Base-by-base conservation (phyloP, 129 eudicot genomes). In the Cynara cardunculus region DNA sequence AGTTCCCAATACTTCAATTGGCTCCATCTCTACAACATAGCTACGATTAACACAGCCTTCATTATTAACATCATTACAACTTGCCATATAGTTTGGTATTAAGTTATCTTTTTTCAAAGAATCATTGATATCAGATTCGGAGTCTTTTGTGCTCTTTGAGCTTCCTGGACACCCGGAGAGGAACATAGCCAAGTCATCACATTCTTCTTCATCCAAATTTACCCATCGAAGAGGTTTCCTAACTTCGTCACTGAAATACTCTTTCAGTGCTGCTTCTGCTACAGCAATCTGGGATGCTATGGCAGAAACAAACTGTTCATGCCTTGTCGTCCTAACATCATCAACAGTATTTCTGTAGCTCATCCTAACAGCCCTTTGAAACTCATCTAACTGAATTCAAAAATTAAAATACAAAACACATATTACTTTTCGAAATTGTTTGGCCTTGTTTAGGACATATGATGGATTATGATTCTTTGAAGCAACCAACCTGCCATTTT, bases 401-500 rank as follows among this genome's bases (percentile, higher is more conserved):
- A 2, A 73, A 71, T 22, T 41, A 44, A 25, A 75, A 44, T 66
- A 35, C 71, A 69, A 76, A 70, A 71, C 41, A 46, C 11, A 16
- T 14, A 81, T 21, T 24, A 5, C 6, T 34, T 18, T 78, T 22
- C 26, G 27, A 62, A 62, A 62, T 62, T 62, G 26, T 64, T 21
- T 0, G 0, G 28, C 3, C 22, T 64, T n/a, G n/a, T 21, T 24
- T 21, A 7, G 14, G 69, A 22, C 28, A 22, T 64, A 64, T 19
- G 69, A 8, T 35, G 44, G 67, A 31, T 8, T 39, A 56, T 25
- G 18, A 62, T 53, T 18, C n/a, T 62, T 49, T 4, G 1, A 2
- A 44, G 69, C 68, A 79, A 85, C 85, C 65, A 78, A 94, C 99
- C 99, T 94, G 99, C 99, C 99, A 94, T 87, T 94, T 94, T 49